Percentiles rank a stretch among this genome's conserved stretches.
Conservation (phyloP, 331 rosid species). For the Stylosanthes scabra region DNA sequence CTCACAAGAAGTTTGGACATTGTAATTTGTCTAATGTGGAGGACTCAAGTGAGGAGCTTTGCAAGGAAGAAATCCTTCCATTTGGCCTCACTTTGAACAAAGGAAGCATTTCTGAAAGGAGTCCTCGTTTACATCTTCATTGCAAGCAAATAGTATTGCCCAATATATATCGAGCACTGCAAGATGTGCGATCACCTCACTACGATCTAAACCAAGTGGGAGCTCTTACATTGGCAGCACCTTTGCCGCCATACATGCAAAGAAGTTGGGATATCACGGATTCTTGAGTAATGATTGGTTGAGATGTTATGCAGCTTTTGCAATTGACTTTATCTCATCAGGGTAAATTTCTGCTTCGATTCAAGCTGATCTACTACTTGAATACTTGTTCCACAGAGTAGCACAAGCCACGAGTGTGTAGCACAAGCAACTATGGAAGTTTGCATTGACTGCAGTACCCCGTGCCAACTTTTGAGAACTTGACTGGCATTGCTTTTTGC, state of each 20-base stretch:
- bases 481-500: neutral
- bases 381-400: neutral
- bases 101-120: constrained; percentile 71
- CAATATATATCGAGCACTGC: constrained; percentile 62
- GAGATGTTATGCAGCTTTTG: constrained; percentile 1
- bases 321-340: constrained; percentile 25
- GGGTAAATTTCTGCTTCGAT: constrained; percentile 3
- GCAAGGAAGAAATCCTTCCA: constrained; percentile 56
- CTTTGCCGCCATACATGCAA: constrained; percentile 83
- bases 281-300: constrained; percentile 36
- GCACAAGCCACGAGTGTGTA: neutral
- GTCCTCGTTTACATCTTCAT: constrained; percentile 83
- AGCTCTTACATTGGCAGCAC: constrained; percentile 66
- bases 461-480: neutral
- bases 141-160: constrained; percentile 86
- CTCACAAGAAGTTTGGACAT: constrained; percentile 70
- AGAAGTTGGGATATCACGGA: constrained; percentile 80
- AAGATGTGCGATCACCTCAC: constrained; percentile 51
- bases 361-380: constrained; percentile 3
- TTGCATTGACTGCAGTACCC: neutral
- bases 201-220: constrained; percentile 65
- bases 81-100: constrained; percentile 70
- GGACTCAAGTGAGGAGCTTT: constrained; percentile 50
- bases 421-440: neutral
- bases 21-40: constrained; percentile 45